phyloP scores from a whole-genome alignment of 1,139 yeast species.

The Zygosaccharomyces sapae region DNA sequence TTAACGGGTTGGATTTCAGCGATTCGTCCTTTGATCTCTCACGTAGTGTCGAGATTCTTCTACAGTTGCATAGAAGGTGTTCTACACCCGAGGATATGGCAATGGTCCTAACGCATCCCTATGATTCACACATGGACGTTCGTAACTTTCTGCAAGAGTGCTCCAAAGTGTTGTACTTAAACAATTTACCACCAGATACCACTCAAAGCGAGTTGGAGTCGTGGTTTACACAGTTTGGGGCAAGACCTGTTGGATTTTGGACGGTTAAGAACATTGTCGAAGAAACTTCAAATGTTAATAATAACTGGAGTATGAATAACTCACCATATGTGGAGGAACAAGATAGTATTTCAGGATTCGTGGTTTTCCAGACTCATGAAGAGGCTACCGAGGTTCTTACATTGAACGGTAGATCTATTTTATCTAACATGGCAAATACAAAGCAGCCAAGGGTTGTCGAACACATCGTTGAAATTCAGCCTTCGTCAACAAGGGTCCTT shows the following conservation, averaged over 20 bases:
- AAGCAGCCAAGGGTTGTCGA: constrained; percentile 51
- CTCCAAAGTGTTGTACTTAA: constrained; percentile 72
- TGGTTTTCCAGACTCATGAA: constrained; percentile 77
- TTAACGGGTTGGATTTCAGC: constrained; percentile 8
- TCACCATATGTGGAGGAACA: constrained; percentile 36
- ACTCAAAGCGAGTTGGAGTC: constrained; percentile 87
- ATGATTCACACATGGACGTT: constrained; percentile 69
- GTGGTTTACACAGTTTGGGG: constrained; percentile 87
- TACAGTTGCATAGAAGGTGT: constrained; percentile 52
- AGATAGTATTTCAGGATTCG: constrained; percentile 65
- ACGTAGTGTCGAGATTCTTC: constrained; percentile 33
- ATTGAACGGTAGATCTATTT: constrained; percentile 58
- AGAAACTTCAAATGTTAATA: constrained; percentile 22
- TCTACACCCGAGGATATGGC: constrained; percentile 51
- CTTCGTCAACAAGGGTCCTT: constrained; percentile 71
- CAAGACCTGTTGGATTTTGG: constrained; percentile 88
- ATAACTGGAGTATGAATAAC: constrained; percentile 27
- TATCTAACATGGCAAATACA: constrained; percentile 35
- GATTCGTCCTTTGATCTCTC: constrained; percentile 10
- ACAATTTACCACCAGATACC: constrained; percentile 77
- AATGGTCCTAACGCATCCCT: constrained; percentile 63
- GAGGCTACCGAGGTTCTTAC: constrained; percentile 75
- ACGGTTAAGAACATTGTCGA: constrained; percentile 50
- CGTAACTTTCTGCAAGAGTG: constrained; percentile 64
- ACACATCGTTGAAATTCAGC: constrained; percentile 75